Evolutionary conservation across 83 land plant species (phyloP), one percentile per base, ranked within the genome.

Genomic region (Thuja plicata): DNA sequence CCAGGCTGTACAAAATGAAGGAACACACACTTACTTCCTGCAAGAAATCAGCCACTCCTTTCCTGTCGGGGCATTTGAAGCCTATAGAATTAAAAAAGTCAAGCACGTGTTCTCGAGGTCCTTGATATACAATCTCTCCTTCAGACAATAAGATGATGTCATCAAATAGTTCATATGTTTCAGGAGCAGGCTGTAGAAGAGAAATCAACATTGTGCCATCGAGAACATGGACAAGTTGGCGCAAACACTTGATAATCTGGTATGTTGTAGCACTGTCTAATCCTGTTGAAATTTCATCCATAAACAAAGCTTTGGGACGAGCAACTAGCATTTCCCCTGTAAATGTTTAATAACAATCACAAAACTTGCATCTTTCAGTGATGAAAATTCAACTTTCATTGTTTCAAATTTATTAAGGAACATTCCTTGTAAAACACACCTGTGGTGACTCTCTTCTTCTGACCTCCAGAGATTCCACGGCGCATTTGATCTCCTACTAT

Each of bases 281-380:
- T n/a, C 93, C 93, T 21, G 93, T 92, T 40, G 93, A 92, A 37
- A 92, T 92, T 79, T 90, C 93, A 80, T 92, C 93, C 93, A 92
- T 92, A 74, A 92, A 92, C 70, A 92, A 73, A 79, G 92, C 89
- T 78, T 71, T 90, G 52, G 92, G 87, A 30, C 93, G 92, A 76
- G 88, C 93, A n/a, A 92, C 93, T 88, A 92, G 32, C 93, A 92
- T 90, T 87, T 92, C 93, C 35, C 92, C 91, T 91, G 89, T 84
- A 57, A 77, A 78, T 60, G 9, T 86, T 19, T 52, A 19, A 48
- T 35, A 57, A 86, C 41, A 86, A 83, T 5, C 55, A 83, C 54
- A 83, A n/a, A 83, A 83, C 5, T 83, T 54, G 7, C 85, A 48
- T 32, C 27, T 27, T 15, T 48, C 32, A 45, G 34, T 48, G 15